Evolutionary conservation across 2,329 filamentous ascomycete species (phyloP).

Genomic region (Plectosphaerella sp.): DNA sequence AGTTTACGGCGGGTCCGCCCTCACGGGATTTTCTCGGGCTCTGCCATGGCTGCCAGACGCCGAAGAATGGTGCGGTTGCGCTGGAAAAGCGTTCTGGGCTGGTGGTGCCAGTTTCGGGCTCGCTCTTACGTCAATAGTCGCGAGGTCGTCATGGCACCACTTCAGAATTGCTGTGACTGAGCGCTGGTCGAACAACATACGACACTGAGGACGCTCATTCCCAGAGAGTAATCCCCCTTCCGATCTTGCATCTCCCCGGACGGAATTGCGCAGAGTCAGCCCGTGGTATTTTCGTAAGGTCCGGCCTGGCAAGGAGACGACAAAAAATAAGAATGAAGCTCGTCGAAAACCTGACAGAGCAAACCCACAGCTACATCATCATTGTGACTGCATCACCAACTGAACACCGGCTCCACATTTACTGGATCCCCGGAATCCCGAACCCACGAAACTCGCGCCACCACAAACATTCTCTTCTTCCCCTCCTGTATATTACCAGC

Average conservation of each 20-base stretch:
- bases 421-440: not conserved
- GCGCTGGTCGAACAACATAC: constrained; percentile 3
- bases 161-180: constrained; percentile 4
- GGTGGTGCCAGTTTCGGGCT: constrained; percentile 1
- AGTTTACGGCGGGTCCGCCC: not conserved
- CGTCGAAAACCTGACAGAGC: too few species aligned
- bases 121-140: not conserved
- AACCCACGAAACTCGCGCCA: not conserved
- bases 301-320: too few species aligned
- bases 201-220: too few species aligned
- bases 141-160: constrained; percentile 8
- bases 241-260: too few species aligned
- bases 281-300: too few species aligned
- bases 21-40: constrained; percentile 25
- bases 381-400: too few species aligned
- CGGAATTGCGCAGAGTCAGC: too few species aligned
- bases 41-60: constrained; percentile 3
- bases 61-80: not conserved
- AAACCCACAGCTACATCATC: not conserved
- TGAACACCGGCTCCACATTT: too few species aligned
- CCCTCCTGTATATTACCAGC: too few species aligned
- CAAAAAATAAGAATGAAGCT: not conserved
- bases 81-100: too few species aligned
- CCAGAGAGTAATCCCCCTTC: too few species aligned
- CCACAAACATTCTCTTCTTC: too few species aligned